Evolutionary conservation across 495 filamentous ascomycete genomes (phyloP), one percentile per base, ranked within the genome.

Genomic region (Rostrohypoxylon terebratum): DNA sequence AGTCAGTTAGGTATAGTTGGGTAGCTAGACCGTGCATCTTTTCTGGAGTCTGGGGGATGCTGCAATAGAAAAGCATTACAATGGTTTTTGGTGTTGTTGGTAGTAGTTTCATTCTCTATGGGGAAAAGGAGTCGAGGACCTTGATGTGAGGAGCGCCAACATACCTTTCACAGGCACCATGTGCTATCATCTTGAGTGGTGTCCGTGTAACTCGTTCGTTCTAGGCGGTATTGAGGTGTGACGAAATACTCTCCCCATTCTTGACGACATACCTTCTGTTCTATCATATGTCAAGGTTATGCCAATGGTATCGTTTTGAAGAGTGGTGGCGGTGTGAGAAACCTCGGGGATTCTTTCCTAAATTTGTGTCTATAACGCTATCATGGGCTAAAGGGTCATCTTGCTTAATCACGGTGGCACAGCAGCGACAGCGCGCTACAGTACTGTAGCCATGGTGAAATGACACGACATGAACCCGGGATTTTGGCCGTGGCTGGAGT

Each of bases 21-120:
- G 16, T 51, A 31, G 10, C 28, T 53, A 31, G 21, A 20, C 23
- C 18, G 13, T 40, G 54, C 54, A 58, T 58, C 31, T 40, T 31
- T 57, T 42, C 23, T 5, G 54, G 54, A 58, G 54, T 58, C 54
- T 13, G 54, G 54, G 16, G 40, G 54, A 57, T 40, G 54, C 18
- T 58, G 34, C 36, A 38, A 58, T 58, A 58, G 54, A 57, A 16
- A 16, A 58, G n/a, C 33, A 54, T 34, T 4, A 34, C n/a, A n/a
- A 54, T 13, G 50, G 33, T 54, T 14, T 13, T 33, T 54, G 8
- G 33, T 54, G 33, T 54, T 45, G 42, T 45, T 45, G 16, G 42
- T n/a, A n/a, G n/a, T n/a, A n/a, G n/a, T 11, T 2, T 44, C 9
- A 14, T 16, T 2, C 6, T 44, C 4, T 44, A 2, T 16, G 40